Evolutionary conservation across 192 early-diverging fungal genomes (phyloP).

Genomic region (Allomyces macrogynus): DNA sequence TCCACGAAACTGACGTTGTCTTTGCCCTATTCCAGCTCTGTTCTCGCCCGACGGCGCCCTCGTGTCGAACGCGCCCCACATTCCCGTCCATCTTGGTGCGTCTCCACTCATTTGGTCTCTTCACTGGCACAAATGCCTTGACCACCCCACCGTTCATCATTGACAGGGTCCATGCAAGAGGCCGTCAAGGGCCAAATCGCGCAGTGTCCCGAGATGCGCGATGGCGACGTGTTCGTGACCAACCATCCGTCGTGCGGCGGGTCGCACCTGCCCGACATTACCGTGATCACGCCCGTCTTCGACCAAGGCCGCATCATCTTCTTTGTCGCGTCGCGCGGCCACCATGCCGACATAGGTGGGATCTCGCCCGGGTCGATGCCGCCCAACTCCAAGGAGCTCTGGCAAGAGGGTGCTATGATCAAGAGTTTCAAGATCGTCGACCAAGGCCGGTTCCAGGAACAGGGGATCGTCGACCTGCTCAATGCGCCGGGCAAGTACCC

Average conservation of each 20-base stretch:
- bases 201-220: slow-evolving; percentile 43
- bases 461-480: slow-evolving; percentile 54
- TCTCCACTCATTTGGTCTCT: no score
- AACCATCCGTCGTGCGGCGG: slow-evolving; percentile 94
- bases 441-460: slow-evolving; percentile 58
- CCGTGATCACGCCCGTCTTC: slow-evolving; percentile 91
- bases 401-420: slow-evolving; percentile 49
- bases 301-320: slow-evolving; percentile 55
- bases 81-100: slow-evolving; percentile 81
- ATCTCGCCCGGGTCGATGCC: slow-evolving; percentile 75
- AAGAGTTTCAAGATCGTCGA: slow-evolving; percentile 73
- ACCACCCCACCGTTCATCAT: no score
- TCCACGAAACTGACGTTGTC: no score
- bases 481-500: slow-evolving; percentile 65
- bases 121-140: no score
- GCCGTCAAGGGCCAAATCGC: slow-evolving; percentile 80
- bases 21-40: no score
- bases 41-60: not conserved
- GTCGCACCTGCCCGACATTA: slow-evolving; percentile 87
- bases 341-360: slow-evolving; percentile 90
- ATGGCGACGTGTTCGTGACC: slow-evolving; percentile 84
- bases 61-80: slow-evolving; percentile 43
- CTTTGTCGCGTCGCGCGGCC: slow-evolving; percentile 84
- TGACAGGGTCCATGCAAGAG: no score
- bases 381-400: slow-evolving; percentile 56